A percentile compares a stretch with the other conserved stretches of the same genome.
phyloP scores from a whole-genome alignment of 139 green algal species.

The Yamagishiella unicocca region DNA sequence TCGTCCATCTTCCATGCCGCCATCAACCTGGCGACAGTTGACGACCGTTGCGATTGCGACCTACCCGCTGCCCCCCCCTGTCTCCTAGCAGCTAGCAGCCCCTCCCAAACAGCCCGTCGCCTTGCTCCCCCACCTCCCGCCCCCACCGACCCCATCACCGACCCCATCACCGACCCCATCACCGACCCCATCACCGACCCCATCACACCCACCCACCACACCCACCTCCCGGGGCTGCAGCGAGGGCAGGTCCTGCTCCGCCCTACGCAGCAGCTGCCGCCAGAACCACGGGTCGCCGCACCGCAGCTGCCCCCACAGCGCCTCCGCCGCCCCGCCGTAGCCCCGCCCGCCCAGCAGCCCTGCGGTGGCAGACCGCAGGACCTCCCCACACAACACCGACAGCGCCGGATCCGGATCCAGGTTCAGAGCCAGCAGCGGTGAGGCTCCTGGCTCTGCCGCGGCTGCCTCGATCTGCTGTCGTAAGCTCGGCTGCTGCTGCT shows the following conservation, averaged over 20 bases:
- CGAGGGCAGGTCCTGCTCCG: background rate
- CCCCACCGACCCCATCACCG: too few relatives aligned
- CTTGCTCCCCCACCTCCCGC: too few relatives aligned
- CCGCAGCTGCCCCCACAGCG: background rate
- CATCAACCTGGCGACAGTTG: too few relatives aligned
- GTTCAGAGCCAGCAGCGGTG: background rate
- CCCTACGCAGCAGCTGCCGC: background rate
- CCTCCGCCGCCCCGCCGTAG: background rate
- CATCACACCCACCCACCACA: background rate
- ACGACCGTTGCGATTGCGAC: too few relatives aligned
- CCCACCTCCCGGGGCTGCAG: background rate
- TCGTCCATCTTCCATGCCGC: too few relatives aligned
- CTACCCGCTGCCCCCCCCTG: too few relatives aligned
- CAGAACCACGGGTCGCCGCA: slow-evolving; percentile 10
- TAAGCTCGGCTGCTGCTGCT: too few relatives aligned
- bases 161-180: background rate
- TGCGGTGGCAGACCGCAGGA: background rate
- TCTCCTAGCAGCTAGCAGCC: too few relatives aligned
- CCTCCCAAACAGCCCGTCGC: too few relatives aligned
- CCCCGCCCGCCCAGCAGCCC: background rate
- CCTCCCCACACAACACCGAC: background rate
- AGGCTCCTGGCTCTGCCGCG: too few relatives aligned
- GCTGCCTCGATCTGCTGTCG: too few relatives aligned
- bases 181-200: background rate
- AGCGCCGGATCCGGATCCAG: background rate